Evolutionary conservation across 352 stramenopile species (phyloP).

Genomic region (Stephanocyclus meneghinianus): DNA sequence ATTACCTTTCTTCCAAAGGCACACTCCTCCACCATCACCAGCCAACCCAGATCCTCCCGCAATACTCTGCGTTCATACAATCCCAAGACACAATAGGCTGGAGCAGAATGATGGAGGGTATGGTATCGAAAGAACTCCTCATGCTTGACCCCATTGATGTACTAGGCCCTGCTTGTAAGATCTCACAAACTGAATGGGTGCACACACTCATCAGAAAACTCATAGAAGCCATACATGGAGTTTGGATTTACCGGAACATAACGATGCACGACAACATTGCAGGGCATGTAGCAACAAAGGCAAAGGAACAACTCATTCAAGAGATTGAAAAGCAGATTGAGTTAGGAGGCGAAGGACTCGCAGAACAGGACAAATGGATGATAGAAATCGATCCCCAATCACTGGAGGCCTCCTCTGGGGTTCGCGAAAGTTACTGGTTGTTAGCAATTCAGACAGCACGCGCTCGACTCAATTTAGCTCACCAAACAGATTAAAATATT

Average conservation of each 20-base stretch:
- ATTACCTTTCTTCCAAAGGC: background rate
- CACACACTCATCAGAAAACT: background rate
- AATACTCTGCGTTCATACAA: background rate
- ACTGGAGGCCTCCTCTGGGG: background rate
- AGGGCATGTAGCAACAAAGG: background rate
- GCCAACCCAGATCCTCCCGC: background rate
- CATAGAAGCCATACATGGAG: background rate
- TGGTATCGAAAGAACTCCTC: background rate
- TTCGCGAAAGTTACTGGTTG: background rate
- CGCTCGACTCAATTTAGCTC: too few relatives aligned
- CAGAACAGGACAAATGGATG: background rate
- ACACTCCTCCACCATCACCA: background rate
- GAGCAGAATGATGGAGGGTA: slow-evolving; percentile 8
- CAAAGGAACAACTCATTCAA: slow-evolving; percentile 1
- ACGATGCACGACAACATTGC: background rate
- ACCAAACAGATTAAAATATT: too few relatives aligned
- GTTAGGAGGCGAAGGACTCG: background rate
- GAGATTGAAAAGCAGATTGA: background rate
- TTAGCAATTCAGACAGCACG: background rate
- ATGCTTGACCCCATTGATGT: too few relatives aligned
- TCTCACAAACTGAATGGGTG: background rate
- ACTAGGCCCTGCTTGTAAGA: background rate
- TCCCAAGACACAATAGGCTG: slow-evolving; percentile 12
- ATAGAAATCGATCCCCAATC: slow-evolving; percentile 1
- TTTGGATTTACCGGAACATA: slow-evolving; percentile 14